These are phyloP conservation scores for Pyricularia sp. DNA, from an alignment of 2,329 filamentous ascomycete species.

Conservation along the genomic window DNA sequence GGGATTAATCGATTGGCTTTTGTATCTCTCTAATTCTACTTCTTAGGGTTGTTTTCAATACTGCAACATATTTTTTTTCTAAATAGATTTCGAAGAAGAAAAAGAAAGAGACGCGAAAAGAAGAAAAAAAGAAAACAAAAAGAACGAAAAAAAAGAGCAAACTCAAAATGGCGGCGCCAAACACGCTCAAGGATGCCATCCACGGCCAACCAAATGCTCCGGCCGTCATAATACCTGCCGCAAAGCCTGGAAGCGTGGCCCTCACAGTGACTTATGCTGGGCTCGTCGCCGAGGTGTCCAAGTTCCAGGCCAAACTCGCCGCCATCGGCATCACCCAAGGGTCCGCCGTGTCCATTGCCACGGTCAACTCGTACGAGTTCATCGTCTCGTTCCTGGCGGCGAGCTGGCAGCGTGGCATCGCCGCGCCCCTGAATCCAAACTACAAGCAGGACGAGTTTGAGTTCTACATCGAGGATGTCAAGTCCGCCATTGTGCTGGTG, in stretches of 20 bases:
- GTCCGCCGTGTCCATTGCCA: slow-evolving; percentile 71
- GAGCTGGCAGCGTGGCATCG: slow-evolving; percentile 75
- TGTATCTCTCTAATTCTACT: neutral
- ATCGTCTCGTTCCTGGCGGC: slow-evolving; percentile 80
- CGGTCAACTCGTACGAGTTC: slow-evolving; percentile 81
- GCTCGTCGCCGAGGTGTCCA: slow-evolving; percentile 54
- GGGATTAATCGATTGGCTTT: neutral
- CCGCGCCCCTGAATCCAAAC: slow-evolving; percentile 76
- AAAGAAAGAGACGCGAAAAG: neutral
- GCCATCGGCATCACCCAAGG: slow-evolving; percentile 59
- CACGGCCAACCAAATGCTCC: slow-evolving; percentile 32
- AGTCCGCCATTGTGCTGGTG: slow-evolving; percentile 68
- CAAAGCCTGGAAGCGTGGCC: slow-evolving; percentile 37
- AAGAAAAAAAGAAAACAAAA: neutral
- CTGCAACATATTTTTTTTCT: neutral
- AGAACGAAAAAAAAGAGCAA: neutral
- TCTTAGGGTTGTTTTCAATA: neutral
- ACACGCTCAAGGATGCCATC: slow-evolving; percentile 41
- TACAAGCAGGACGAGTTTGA: slow-evolving; percentile 89
- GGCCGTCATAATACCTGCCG: slow-evolving; percentile 67
- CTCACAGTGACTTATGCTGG: slow-evolving; percentile 62
- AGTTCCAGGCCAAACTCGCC: slow-evolving; percentile 72
- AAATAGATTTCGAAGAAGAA: neutral
- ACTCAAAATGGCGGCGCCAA: neutral
- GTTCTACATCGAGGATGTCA: slow-evolving; percentile 84